Conservation (phyloP, 2,329 filamentous ascomycete species). For the Fusarium humuli region DNA sequence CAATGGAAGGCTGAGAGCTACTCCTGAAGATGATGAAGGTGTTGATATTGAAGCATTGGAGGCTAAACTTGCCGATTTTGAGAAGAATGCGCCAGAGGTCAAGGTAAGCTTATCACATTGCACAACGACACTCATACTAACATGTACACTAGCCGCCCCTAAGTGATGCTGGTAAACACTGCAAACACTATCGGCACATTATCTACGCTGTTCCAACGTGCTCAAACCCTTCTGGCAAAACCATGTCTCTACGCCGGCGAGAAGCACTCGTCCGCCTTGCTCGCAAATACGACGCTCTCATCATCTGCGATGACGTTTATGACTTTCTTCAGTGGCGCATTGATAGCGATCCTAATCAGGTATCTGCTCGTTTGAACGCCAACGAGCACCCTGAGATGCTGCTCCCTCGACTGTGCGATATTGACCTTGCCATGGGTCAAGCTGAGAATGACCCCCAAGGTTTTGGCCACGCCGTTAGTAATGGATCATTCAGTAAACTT, state of each 20-base stretch:
- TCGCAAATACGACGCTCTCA: constrained; percentile 80
- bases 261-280: constrained; percentile 79
- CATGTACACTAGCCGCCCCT: constrained; percentile 53
- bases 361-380: constrained; percentile 43
- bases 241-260: constrained; percentile 78
- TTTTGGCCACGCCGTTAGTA: constrained; percentile 86
- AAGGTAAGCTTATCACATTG: constrained; percentile 10
- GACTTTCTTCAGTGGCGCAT: constrained; percentile 86
- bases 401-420: constrained; percentile 81
- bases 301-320: constrained; percentile 93
- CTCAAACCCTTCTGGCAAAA: constrained; percentile 87
- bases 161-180: constrained; percentile 68
- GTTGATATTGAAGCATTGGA: constrained; percentile 71
- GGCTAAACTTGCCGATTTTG: constrained; percentile 46
- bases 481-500: constrained; percentile 92
- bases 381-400: constrained; percentile 59
- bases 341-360: constrained; percentile 20
- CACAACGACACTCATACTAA: constrained; percentile 3
- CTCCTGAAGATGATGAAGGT: constrained; percentile 83
- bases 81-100: constrained; percentile 40
- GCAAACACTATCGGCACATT: constrained; percentile 86
- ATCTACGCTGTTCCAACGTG: constrained; percentile 92
- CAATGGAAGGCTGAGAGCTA: constrained; percentile 70
- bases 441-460: constrained; percentile 54
- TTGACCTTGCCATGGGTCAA: constrained; percentile 76